Percentiles rank a stretch among this genome's conserved stretches.
These are phyloP conservation scores for Asterophora parasitica DNA, from an alignment of 768 basidiomycete genomes.

Conservation along the genomic window DNA sequence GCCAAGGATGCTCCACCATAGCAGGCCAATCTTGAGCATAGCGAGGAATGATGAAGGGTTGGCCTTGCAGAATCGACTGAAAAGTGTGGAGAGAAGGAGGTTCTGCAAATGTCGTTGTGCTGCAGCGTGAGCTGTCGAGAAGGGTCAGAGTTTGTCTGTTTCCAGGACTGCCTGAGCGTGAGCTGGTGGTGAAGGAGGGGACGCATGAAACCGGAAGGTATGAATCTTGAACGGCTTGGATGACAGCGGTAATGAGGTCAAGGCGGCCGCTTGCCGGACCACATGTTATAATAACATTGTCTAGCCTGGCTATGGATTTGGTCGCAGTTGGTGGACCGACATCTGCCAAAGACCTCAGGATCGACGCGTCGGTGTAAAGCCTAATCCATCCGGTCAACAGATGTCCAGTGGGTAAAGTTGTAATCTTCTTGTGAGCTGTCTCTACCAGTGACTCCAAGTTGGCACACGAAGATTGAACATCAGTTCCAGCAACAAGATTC, in stretches of 20 bases:
- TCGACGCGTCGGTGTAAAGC: constrained; percentile 71
- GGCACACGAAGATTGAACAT: constrained; percentile 4
- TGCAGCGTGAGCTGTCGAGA: constrained; percentile 20
- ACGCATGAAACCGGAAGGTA: constrained; percentile 15
- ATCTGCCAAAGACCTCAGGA: constrained; percentile 50
- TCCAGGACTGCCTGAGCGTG: background rate
- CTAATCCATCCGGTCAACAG: constrained; percentile 50
- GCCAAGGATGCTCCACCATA: constrained; percentile 64
- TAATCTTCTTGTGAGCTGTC: constrained; percentile 40
- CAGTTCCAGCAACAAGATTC: constrained; percentile 6
- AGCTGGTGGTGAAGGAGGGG: constrained; percentile 1
- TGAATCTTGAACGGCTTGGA: constrained; percentile 51
- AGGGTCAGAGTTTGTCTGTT: background rate
- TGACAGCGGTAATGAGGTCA: constrained; percentile 59
- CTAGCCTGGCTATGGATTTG: constrained; percentile 57
- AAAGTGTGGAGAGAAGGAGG: constrained; percentile 61
- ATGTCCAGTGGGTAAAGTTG: constrained; percentile 28
- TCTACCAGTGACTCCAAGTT: constrained; percentile 39
- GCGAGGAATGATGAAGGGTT: constrained; percentile 72
- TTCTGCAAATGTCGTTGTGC: constrained; percentile 36
- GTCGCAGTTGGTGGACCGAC: constrained; percentile 24
- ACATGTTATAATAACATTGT: constrained; percentile 79
- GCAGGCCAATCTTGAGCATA: constrained; percentile 79
- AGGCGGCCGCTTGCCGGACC: constrained; percentile 64
- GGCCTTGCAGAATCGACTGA: constrained; percentile 32